Evolutionary conservation across 345 rosid genomes (phyloP).

Genomic region (Pugionium dolabratum): DNA sequence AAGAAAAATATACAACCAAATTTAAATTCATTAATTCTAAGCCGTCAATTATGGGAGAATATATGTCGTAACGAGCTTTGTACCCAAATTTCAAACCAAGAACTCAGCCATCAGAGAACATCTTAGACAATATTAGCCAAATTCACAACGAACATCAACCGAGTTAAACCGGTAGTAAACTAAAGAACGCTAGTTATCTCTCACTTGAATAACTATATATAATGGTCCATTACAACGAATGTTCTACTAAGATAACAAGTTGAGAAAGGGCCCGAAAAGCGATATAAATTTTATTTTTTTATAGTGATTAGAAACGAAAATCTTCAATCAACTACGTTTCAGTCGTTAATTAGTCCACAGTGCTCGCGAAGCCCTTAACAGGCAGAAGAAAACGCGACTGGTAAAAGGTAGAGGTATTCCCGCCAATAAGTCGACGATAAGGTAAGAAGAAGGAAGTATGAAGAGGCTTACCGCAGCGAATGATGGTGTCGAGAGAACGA

Average conservation of each 20-base stretch:
- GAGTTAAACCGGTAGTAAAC: too few relatives aligned
- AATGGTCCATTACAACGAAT: neutral
- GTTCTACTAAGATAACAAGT: constrained; percentile 3
- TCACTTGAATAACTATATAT: neutral
- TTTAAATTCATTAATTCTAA: neutral
- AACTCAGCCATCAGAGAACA: neutral
- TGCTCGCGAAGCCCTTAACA: neutral
- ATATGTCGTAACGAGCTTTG: too few relatives aligned
- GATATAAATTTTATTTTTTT: neutral
- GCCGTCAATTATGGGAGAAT: neutral
- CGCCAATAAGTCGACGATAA: neutral
- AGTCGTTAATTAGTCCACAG: neutral
- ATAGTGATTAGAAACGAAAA: neutral
- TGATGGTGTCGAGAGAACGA: constrained; percentile 3
- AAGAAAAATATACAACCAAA: neutral
- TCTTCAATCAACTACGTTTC: constrained; percentile 16
- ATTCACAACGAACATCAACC: too few relatives aligned
- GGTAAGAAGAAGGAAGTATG: neutral
- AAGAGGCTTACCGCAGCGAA: constrained; percentile 24
- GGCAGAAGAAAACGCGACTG: neutral
- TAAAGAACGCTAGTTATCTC: too few relatives aligned
- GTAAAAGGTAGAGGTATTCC: neutral
- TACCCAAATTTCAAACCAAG: neutral
- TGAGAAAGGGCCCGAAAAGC: neutral
- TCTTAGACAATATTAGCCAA: neutral